phyloP scores from a whole-genome alignment of 1,284 basidiomycete genomes.

The Trichosporon faecale region DNA sequence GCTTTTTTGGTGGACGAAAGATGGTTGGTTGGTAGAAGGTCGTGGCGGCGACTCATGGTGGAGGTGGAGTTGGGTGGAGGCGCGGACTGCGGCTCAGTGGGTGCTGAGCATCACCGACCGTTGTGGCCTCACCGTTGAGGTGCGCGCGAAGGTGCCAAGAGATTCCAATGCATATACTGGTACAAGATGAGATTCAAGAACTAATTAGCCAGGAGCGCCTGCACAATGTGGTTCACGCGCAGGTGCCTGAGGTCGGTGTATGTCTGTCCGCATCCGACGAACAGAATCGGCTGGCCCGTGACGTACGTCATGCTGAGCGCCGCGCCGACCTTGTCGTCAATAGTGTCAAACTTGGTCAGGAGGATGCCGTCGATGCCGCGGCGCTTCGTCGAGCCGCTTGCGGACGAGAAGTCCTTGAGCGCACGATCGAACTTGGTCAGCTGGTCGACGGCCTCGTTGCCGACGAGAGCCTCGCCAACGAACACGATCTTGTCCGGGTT shows the following conservation, averaged over 20 bases:
- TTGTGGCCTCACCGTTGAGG: too few relatives aligned
- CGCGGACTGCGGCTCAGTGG: neutral
- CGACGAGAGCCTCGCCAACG: constrained; percentile 91
- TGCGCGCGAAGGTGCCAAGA: too few relatives aligned
- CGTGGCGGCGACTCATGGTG: neutral
- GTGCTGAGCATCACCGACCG: neutral
- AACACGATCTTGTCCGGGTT: constrained; percentile 94
- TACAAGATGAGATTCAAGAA: neutral
- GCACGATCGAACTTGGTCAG: constrained; percentile 90
- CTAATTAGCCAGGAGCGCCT: constrained; percentile 65
- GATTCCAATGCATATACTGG: constrained; percentile 9
- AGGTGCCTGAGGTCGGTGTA: constrained; percentile 89
- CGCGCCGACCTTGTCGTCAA: constrained; percentile 77
- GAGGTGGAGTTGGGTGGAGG: neutral
- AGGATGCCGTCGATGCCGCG: constrained; percentile 95
- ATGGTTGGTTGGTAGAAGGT: neutral
- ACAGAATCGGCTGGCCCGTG: constrained; percentile 92
- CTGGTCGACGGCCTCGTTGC: constrained; percentile 95
- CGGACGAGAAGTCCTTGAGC: constrained; percentile 68
- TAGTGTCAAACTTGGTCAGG: constrained; percentile 96
- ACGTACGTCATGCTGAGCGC: constrained; percentile 97
- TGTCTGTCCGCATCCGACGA: constrained; percentile 95
- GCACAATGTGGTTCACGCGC: constrained; percentile 85
- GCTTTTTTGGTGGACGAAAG: neutral
- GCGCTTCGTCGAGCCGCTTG: constrained; percentile 45